Evolutionary conservation across 31 red algal genomes (phyloP), one percentile per base, ranked within the genome.

Genomic region (Endocladia muricata): DNA sequence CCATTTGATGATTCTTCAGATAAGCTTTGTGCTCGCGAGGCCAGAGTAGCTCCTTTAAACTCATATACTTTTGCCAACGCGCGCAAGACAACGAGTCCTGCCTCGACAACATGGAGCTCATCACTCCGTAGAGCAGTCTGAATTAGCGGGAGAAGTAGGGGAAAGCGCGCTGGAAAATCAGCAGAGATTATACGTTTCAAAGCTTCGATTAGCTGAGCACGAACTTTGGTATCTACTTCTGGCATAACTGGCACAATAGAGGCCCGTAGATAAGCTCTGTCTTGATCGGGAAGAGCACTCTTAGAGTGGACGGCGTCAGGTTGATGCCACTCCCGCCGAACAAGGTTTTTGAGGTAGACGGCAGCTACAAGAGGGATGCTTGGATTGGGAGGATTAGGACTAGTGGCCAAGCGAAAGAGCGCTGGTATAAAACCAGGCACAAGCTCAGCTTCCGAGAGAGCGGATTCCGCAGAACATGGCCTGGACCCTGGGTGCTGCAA

Each of bases 121-220:
- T 25, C 36, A 6, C 51, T 19, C 54, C 34, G 23, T 39, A 89
- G 78, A 0, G 23, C 37, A 37, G n/a, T 26, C 47, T 74, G 37
- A 60, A 89, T 59, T 7, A 36, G 37, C 19, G 19, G 62, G 22
- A 93, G 28, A 13, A 93, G 54, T 22, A n/a, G 61, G 3, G 89
- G 74, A 37, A 56, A 93, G 19, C 68, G 68, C 1, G 44, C 52
- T 8, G 89, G 89, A 43, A 90, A 93, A 58, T 93, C 89, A 22
- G 70, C 56, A 41, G 47, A 25, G 8, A 87, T 65, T 37, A 86
- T 52, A 15, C 35, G 26, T 55, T 86, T 67, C 19, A 91, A 37
- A 11, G 72, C 57, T 57, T 91, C 83, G 4, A 73, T 73, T 26
- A 91, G 56, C 55, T 76, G 82, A 11, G 52, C 21, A 13, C 76